Evolutionary conservation across 805 yeast species (phyloP).

Genomic region (Suhomyces sp.): DNA sequence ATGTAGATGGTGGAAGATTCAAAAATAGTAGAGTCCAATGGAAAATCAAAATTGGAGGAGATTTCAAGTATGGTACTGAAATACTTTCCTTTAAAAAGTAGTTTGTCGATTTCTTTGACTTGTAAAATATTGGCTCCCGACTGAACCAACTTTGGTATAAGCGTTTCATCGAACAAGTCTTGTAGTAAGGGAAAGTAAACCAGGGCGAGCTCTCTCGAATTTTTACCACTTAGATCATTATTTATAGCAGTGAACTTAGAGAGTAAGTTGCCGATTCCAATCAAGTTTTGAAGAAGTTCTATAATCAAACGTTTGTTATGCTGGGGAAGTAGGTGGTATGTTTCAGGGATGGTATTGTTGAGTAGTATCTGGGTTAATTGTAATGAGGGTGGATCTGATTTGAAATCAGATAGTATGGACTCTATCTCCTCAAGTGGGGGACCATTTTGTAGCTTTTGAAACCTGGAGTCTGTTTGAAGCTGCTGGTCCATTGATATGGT

Average conservation of each 20-base stretch:
- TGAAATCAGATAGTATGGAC: too few species aligned
- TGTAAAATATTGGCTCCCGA: conserved; percentile 9
- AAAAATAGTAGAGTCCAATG: conserved; percentile 8
- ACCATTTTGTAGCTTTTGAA: conserved; percentile 1
- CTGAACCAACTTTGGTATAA: background rate
- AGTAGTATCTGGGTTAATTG: conserved; percentile 21
- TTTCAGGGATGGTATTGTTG: conserved; percentile 34
- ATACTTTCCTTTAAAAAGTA: conserved; percentile 35
- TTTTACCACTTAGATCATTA: too few species aligned
- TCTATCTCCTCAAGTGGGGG: conserved; percentile 12
- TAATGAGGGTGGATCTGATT: too few species aligned
- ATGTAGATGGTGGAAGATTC: conserved; percentile 20
- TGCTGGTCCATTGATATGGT: background rate
- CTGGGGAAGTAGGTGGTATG: conserved; percentile 20
- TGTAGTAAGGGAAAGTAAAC: background rate
- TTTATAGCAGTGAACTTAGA: conserved; percentile 7
- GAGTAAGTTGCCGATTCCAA: conserved; percentile 35
- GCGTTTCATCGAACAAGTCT: background rate
- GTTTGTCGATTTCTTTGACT: conserved; percentile 34
- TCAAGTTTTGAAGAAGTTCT: conserved; percentile 20
- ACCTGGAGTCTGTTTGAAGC: too few species aligned
- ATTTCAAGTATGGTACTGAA: conserved; percentile 28
- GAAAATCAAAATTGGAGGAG: conserved; percentile 7
- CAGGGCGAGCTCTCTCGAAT: background rate
- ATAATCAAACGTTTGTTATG: conserved; percentile 10